Conservation (phyloP, 148 eudicot species). For the Camellia lanceoleosa region DNA sequence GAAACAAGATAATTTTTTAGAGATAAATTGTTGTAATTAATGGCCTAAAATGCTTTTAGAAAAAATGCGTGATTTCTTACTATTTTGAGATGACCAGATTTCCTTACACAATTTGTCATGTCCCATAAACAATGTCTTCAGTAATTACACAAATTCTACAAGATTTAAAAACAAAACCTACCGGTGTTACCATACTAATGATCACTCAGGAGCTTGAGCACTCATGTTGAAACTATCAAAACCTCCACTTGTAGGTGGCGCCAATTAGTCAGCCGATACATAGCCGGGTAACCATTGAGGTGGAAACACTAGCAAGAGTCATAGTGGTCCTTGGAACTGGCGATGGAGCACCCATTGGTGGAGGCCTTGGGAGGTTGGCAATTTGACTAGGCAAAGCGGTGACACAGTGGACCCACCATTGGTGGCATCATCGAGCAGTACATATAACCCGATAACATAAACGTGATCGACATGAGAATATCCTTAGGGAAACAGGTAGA, state of each 20-base stretch:
- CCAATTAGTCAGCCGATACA: slow-evolving; percentile 19
- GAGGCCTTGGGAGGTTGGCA: slow-evolving; percentile 45
- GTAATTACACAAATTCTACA: not conserved
- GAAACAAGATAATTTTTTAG: too few relatives aligned
- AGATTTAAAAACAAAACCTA: not conserved
- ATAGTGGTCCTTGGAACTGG: slow-evolving; percentile 28
- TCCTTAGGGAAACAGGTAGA: not conserved
- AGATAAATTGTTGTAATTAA: not conserved
- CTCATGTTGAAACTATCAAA: slow-evolving; percentile 19
- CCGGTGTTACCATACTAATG: slow-evolving; percentile 9
- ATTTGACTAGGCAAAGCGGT: slow-evolving; percentile 41
- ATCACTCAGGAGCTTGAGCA: slow-evolving; percentile 20
- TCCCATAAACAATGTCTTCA: not conserved
- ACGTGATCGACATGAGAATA: not conserved
- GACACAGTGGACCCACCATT: slow-evolving; percentile 45
- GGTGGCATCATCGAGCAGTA: slow-evolving; percentile 42
- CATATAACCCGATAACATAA: slow-evolving; percentile 35
- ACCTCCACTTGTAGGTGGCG: slow-evolving; percentile 17
- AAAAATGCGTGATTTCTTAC: not conserved
- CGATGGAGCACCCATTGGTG: slow-evolving; percentile 31
- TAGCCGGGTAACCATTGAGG: slow-evolving; percentile 19
- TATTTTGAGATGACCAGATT: not conserved
- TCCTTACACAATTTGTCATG: not conserved
- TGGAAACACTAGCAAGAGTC: slow-evolving; percentile 12
- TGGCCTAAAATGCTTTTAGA: not conserved